These are phyloP conservation scores for Podospora australis DNA, from an alignment of 495 filamentous ascomycete species.

Conservation along the genomic window DNA sequence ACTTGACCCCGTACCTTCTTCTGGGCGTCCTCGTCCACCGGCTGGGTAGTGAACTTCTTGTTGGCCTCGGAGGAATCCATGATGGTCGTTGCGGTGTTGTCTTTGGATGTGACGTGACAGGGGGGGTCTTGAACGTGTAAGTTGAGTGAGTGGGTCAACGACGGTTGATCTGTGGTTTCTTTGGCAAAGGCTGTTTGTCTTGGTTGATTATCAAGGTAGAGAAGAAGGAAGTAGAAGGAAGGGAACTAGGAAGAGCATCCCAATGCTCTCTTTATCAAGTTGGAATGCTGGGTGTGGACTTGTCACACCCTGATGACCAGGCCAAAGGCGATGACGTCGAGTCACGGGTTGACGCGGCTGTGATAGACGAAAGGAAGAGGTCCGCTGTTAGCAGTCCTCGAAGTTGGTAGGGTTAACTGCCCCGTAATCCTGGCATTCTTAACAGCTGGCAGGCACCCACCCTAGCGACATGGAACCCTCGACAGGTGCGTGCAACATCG, in stretches of 20 bases:
- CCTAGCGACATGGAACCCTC: too few species aligned
- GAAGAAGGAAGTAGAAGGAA: not conserved
- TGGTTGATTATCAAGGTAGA: not conserved
- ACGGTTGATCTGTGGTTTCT: not conserved
- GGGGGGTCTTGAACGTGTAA: not conserved
- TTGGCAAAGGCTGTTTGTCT: not conserved
- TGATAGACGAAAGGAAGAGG: too few species aligned
- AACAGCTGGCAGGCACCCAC: too few species aligned
- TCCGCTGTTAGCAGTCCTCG: too few species aligned
- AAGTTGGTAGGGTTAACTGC: too few species aligned
- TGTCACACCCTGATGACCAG: not conserved
- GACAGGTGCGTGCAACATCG: too few species aligned
- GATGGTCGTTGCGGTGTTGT: not conserved
- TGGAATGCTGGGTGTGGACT: too few species aligned
- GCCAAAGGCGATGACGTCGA: constrained; percentile 6
- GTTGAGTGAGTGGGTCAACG: not conserved
- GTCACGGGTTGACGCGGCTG: constrained; percentile 3
- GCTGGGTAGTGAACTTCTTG: not conserved
- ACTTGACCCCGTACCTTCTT: constrained; percentile 1
- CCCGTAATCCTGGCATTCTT: too few species aligned
- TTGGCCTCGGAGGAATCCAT: constrained; percentile 1
- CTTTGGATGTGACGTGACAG: not conserved
- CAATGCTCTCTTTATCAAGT: too few species aligned
- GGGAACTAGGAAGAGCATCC: not conserved
- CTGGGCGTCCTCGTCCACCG: not conserved